phyloP scores from a whole-genome alignment of 2,329 filamentous ascomycete genomes.

The Fusarium camptoceras region DNA sequence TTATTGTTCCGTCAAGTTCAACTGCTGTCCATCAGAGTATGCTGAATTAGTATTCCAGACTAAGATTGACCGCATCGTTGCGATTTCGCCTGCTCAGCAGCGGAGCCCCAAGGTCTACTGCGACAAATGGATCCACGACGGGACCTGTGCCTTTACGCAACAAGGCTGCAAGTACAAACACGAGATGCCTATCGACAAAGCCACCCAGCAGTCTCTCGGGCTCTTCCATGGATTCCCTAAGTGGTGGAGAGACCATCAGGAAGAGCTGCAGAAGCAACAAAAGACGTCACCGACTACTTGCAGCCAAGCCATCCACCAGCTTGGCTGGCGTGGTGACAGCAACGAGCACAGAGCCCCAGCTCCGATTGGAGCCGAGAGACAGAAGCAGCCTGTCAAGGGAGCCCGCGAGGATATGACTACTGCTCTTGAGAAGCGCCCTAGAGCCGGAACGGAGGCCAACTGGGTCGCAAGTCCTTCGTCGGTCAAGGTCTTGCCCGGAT shows the following conservation, averaged over 20 bases:
- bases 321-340: slow-evolving; percentile 28
- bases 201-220: slow-evolving; percentile 76
- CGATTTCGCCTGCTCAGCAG: slow-evolving; percentile 51
- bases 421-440: slow-evolving; percentile 47
- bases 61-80: slow-evolving; percentile 52
- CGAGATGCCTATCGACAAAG: slow-evolving; percentile 81
- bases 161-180: slow-evolving; percentile 92
- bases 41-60: slow-evolving; percentile 42
- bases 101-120: slow-evolving; percentile 79
- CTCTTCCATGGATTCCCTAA: slow-evolving; percentile 72
- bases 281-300: slow-evolving; percentile 1
- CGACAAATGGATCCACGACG: slow-evolving; percentile 89
- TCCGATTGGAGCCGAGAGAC: slow-evolving; percentile 34
- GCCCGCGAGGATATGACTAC: slow-evolving; percentile 47
- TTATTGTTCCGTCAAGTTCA: background rate
- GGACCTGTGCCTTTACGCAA: slow-evolving; percentile 85
- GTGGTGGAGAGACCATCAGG: slow-evolving; percentile 69
- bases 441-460: slow-evolving; percentile 45
- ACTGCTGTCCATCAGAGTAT: background rate
- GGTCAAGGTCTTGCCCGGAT: slow-evolving; percentile 24
- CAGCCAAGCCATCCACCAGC: slow-evolving; percentile 8
- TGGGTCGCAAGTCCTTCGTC: slow-evolving; percentile 23
- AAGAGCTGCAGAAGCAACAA: slow-evolving; percentile 54
- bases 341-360: slow-evolving; percentile 25
- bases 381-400: slow-evolving; percentile 8